These are phyloP conservation scores for Apiotrichum domesticum DNA, from an alignment of 1,284 basidiomycete species.

Conservation along the genomic window DNA sequence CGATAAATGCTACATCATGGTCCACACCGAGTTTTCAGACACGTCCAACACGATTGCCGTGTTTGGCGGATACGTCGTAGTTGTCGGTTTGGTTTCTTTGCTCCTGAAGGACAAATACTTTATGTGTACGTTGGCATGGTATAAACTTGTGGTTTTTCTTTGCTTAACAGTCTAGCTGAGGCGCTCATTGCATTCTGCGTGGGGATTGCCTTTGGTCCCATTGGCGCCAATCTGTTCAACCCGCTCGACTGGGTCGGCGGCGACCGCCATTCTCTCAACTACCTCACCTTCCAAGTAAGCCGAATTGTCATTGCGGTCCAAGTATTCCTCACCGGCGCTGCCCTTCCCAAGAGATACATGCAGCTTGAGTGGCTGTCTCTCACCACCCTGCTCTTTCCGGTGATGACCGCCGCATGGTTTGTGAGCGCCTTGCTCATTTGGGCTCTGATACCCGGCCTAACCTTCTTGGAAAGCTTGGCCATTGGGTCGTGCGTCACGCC, in stretches of 20 bases:
- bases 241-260: conserved; percentile 20
- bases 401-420: conserved; percentile 81
- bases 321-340: conserved; percentile 93
- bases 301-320: conserved; percentile 91
- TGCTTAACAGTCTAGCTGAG: conserved; percentile 65
- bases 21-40: conserved; percentile 39
- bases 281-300: conserved; percentile 64
- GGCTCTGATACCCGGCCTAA: conserved; percentile 76
- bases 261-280: conserved; percentile 28
- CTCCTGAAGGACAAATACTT: conserved; percentile 48
- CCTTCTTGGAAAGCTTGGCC: conserved; percentile 76
- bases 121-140: conserved; percentile 31
- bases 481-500: conserved; percentile 92
- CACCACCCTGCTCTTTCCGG: conserved; percentile 71
- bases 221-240: conserved; percentile 29
- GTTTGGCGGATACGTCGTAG: conserved; percentile 38
- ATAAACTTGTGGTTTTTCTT: too few species aligned
- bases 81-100: conserved; percentile 44
- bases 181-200: conserved; percentile 88
- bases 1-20: conserved; percentile 24
- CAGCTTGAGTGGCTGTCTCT: conserved; percentile 78
- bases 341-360: conserved; percentile 82
- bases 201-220: conserved; percentile 70
- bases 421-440: conserved; percentile 77
- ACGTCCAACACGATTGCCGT: conserved; percentile 43